A percentile compares a stretch with the other conserved stretches of the same genome.
Conservation (phyloP, 495 filamentous ascomycete species). For the Daldinia grandis region DNA sequence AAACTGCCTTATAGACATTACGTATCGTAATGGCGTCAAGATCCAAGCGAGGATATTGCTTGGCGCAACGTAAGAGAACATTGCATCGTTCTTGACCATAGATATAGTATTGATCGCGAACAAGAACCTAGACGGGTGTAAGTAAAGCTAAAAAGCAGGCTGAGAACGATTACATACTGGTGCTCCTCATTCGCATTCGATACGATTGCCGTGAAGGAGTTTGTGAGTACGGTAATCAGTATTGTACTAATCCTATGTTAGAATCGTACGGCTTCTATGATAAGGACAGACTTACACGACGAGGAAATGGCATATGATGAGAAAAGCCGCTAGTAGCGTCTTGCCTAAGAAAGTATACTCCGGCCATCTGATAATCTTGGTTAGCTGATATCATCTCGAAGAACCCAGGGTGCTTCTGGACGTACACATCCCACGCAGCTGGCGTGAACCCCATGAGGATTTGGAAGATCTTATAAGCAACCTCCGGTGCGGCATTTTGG, state of each 20-base stretch:
- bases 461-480: constrained; percentile 92
- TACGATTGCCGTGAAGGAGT: constrained; percentile 92
- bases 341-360: constrained; percentile 81
- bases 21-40: constrained; percentile 78
- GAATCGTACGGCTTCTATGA: not conserved
- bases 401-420: not conserved
- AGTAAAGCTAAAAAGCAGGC: not conserved
- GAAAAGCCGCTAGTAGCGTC: constrained; percentile 75
- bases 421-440: constrained; percentile 62
- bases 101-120: constrained; percentile 95
- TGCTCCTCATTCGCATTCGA: constrained; percentile 93
- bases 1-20: constrained; percentile 79
- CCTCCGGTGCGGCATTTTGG: constrained; percentile 66
- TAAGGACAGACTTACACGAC: constrained; percentile 64
- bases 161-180: constrained; percentile 57
- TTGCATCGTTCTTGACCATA: constrained; percentile 92
- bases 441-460: constrained; percentile 84
- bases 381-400: constrained; percentile 15
- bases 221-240: constrained; percentile 89
- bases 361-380: constrained; percentile 68
- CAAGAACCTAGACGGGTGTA: constrained; percentile 63
- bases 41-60: constrained; percentile 90
- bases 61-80: constrained; percentile 91
- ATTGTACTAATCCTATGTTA: constrained; percentile 66
- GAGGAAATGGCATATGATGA: constrained; percentile 94